Percentiles rank a stretch among this genome's conserved stretches.
Evolutionary conservation across 257 asterid genomes (phyloP).

Genomic region (Plantago ovata): DNA sequence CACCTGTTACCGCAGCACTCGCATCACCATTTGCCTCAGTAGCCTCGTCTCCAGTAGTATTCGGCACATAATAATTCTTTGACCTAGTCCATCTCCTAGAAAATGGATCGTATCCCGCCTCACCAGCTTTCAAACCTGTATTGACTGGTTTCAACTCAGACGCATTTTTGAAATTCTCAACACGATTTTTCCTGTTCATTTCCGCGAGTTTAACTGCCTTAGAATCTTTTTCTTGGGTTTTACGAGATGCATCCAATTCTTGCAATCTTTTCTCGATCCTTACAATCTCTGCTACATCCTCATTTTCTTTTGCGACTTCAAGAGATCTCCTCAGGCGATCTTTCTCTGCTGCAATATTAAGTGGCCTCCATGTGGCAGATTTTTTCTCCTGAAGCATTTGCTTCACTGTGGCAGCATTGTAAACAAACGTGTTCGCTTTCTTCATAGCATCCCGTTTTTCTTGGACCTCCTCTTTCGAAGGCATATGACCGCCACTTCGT

Average conservation of each 20-base stretch:
- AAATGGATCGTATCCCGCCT: constrained; percentile 93
- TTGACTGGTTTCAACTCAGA: constrained; percentile 61
- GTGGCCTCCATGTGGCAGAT: constrained; percentile 90
- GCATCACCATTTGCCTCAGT: constrained; percentile 34
- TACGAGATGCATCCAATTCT: constrained; percentile 71
- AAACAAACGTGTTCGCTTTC: constrained; percentile 77
- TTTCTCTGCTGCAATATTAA: constrained; percentile 91
- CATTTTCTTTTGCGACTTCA: constrained; percentile 79
- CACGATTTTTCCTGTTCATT: constrained; percentile 86
- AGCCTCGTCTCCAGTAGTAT: constrained; percentile 37
- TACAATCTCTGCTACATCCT: constrained; percentile 68
- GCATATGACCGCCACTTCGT: constrained; percentile 80
- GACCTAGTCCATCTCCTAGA: constrained; percentile 98
- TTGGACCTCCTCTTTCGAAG: constrained; percentile 69
- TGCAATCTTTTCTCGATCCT: constrained; percentile 62
- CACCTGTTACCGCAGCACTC: constrained; percentile 29
- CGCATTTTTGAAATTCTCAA: constrained; percentile 85
- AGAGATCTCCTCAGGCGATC: constrained; percentile 78
- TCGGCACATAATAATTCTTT: constrained; percentile 63
- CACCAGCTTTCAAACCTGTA: constrained; percentile 66
- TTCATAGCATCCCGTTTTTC: constrained; percentile 82
- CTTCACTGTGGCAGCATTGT: constrained; percentile 91
- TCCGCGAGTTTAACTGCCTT: constrained; percentile 84
- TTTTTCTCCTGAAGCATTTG: constrained; percentile 95
- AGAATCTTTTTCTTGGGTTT: constrained; percentile 49